Base-by-base conservation (phyloP, 2,329 filamentous ascomycete species). In the Cladosporium oxysporum region DNA sequence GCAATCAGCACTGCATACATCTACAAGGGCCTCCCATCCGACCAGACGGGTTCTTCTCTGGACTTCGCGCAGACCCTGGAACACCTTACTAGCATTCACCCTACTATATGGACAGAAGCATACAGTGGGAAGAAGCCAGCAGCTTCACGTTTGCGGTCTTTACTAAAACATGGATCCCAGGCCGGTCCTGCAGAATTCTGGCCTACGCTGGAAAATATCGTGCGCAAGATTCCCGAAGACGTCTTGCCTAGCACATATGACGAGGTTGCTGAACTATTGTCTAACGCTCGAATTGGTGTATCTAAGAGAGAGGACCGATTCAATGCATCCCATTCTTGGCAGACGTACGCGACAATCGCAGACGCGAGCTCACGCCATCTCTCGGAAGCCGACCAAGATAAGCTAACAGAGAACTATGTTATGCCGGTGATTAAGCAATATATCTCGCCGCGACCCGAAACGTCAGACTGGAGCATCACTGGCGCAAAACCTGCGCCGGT, bases 81-180 rank as follows among this genome's bases (percentile, higher is more conserved):
- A 11, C 81, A 83, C 12, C 78, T 97, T 63, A 94, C 93, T 0
- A 79, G 81, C 33, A 76, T 76, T 14, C 84, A 88, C 58, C 88
- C 92, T 0, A 83, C 87, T 18, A 82, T 93, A 11, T 99, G 95
- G 95, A 89, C 88, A 1, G 82, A 83, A 5, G 81, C 86, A 63
- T 88, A 88, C 75, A 82, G 78, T 31, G 84, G 82, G 57, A 89
- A 88, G 74, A 85, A 84, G 33, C 75, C 83, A 8, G 85, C 77
- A 66, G 83, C 79, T 67, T 86, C 82, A 67, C 79, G 89, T 26
- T 78, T 99, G 4, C 85, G 86, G 59, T 82, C 87, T 10, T 95
- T 96, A 71, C 81, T 98, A 7, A 88, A 91, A 68, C 91, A 89
- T 72, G 94, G 95, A 2, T 96, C 94, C 0, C 91, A 97, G 73